Base-by-base conservation (phyloP, 352 stramenopile genomes). In the Phytophthora pinifolia region DNA sequence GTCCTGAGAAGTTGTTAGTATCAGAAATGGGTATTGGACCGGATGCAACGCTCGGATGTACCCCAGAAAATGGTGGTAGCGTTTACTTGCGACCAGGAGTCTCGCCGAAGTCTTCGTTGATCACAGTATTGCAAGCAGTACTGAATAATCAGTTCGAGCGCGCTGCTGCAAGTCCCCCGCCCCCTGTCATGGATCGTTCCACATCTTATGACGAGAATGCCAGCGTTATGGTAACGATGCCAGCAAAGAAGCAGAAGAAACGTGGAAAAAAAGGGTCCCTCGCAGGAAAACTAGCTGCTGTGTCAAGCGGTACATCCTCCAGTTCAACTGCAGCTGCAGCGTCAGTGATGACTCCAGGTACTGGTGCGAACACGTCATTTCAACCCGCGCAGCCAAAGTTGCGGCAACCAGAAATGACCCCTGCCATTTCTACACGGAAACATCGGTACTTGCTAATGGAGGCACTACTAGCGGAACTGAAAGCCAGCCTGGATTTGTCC, bases 401-500 rank as follows among this genome's bases (percentile, higher is more conserved):
- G 17, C 46, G 62, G n/a, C 47, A 62, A 22, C 68, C 62, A 9
- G 68, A 76, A 35, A 46, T 65, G 3, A 59, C 59, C 4, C 70
- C 69, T 8, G 48, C 52, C 15, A 41, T 66, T 43, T 67, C 62
- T 6, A 58, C 63, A 5, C 58, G 67, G 6, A 87, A 83, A 46
- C 77, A 89, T 61, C 76, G 79, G 1, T 87, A 75, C 32, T 68
- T 76, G 48, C 46, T 89, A 9, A 83, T 89, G 62, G 79, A 89
- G 30, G 61, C 76, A 6, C 56, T 90, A 25, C 54, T 85, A 13
- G 54, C 68, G 7, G 75, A 89, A 46, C 59, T 88, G 6, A 81
- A 81, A 42, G 50, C 72, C 25, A 65, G 70, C 38, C 41, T 90
- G 15, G 72, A 86, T 15, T 68, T 72, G 32, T 86, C 70, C 20